A percentile compares a stretch with the other conserved stretches of the same genome.
phyloP scores from a whole-genome alignment of 1,139 yeast genomes.

The Magnusiomyces magnusii region DNA sequence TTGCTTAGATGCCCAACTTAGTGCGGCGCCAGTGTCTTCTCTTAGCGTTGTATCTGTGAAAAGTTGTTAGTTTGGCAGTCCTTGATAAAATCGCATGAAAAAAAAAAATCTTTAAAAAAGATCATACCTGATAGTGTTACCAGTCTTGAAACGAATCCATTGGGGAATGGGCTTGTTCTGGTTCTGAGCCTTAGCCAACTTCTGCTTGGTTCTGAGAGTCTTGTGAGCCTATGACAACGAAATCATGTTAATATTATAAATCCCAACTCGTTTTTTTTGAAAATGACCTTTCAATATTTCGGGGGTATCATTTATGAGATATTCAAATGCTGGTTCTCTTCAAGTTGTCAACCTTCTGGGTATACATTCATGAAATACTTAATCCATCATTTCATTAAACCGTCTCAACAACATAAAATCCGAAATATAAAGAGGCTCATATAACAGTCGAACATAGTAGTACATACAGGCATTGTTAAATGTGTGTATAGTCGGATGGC shows the following conservation, averaged over 20 bases:
- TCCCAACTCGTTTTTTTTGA: neutral
- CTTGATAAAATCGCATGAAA: neutral
- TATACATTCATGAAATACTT: neutral
- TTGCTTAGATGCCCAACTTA: constrained; percentile 87
- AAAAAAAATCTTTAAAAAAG: neutral
- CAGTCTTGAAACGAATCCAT: constrained; percentile 99
- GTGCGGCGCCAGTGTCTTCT: constrained; percentile 99
- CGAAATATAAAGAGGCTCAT: neutral
- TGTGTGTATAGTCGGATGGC: constrained; percentile 6
- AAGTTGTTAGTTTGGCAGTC: neutral
- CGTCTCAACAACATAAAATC: neutral
- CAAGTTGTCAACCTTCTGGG: neutral
- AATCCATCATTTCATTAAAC: too few relatives aligned
- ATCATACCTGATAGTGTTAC: constrained; percentile 78
- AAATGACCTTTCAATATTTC: neutral
- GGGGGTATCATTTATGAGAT: neutral
- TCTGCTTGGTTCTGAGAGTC: constrained; percentile 97
- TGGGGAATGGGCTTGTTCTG: constrained; percentile 99
- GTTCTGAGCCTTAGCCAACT: constrained; percentile 98
- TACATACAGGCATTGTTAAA: constrained; percentile 17
- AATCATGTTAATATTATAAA: neutral
- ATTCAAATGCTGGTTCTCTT: neutral
- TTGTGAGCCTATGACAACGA: constrained; percentile 58
- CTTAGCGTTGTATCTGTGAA: constrained; percentile 82
- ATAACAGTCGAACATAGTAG: neutral